These are phyloP conservation scores for Globisporangium camurandrum DNA, from an alignment of 352 stramenopile species.

Conservation along the genomic window DNA sequence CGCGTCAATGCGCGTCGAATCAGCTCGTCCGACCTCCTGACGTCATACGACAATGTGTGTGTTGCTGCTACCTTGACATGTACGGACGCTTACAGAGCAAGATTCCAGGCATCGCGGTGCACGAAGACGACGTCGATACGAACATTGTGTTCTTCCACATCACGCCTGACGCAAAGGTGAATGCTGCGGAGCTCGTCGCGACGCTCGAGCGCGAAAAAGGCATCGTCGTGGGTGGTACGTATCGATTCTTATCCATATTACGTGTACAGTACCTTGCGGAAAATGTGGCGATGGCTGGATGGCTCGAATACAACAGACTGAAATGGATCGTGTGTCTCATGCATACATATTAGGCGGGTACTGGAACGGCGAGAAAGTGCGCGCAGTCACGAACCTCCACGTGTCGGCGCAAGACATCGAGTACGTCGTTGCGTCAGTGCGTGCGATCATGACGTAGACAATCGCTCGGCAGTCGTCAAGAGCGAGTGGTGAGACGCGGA, in stretches of 20 bases:
- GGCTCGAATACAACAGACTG: too few species aligned
- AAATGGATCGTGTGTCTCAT: not conserved
- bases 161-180: slow-evolving; percentile 46
- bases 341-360: slow-evolving; percentile 32
- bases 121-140: slow-evolving; percentile 64
- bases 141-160: slow-evolving; percentile 87
- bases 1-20: too few species aligned
- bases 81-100: not conserved
- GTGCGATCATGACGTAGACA: slow-evolving; percentile 45
- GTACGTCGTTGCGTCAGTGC: slow-evolving; percentile 49
- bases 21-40: too few species aligned
- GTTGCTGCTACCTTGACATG: not conserved
- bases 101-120: slow-evolving; percentile 61
- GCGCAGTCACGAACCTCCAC: slow-evolving; percentile 72
- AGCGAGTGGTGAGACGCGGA: not conserved
- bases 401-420: slow-evolving; percentile 53
- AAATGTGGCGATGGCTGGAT: too few species aligned
- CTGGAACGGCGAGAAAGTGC: slow-evolving; percentile 46
- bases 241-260: not conserved
- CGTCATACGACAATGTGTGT: not conserved
- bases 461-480: too few species aligned
- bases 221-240: slow-evolving; percentile 43
- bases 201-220: slow-evolving; percentile 60
- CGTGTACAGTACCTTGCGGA: too few species aligned
- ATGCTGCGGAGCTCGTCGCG: slow-evolving; percentile 37